Evolutionary conservation across 2,329 filamentous ascomycete genomes (phyloP).

Genomic region (Cylindrodendrum hubeiense): DNA sequence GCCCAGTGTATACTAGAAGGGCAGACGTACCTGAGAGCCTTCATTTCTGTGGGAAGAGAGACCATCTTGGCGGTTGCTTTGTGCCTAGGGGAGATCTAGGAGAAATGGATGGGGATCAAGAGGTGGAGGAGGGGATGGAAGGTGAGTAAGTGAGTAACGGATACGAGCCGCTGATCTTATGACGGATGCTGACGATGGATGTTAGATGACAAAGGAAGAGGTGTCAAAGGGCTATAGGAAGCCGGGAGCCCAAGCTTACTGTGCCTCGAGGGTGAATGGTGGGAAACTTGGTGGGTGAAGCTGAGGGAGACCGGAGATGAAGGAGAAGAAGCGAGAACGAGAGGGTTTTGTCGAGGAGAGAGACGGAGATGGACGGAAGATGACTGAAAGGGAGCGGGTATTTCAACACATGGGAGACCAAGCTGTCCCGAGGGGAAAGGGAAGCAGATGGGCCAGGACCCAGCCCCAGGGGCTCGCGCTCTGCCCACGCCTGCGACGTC

Average conservation of each 20-base stretch:
- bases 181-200: slow-evolving; percentile 7
- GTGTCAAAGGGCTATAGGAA: background rate
- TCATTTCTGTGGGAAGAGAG: slow-evolving; percentile 67
- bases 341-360: slow-evolving; percentile 18
- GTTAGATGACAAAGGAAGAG: background rate
- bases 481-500: slow-evolving; percentile 23
- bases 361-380: slow-evolving; percentile 17
- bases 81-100: background rate
- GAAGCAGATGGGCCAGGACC: slow-evolving; percentile 23
- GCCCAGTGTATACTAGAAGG: background rate
- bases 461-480: slow-evolving; percentile 20
- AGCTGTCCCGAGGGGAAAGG: slow-evolving; percentile 25
- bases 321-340: slow-evolving; percentile 13
- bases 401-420: slow-evolving; percentile 23
- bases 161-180: background rate
- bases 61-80: slow-evolving; percentile 42
- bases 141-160: slow-evolving; percentile 7
- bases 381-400: slow-evolving; percentile 26
- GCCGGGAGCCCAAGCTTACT: background rate
- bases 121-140: background rate
- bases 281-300: background rate
- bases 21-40: slow-evolving; percentile 68
- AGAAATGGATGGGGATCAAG: background rate
- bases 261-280: background rate
- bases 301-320: background rate